Evolutionary conservation across 208 protist genomes (phyloP), one percentile per base, ranked within the genome.

Genomic region (Wallacemonas sp.): DNA sequence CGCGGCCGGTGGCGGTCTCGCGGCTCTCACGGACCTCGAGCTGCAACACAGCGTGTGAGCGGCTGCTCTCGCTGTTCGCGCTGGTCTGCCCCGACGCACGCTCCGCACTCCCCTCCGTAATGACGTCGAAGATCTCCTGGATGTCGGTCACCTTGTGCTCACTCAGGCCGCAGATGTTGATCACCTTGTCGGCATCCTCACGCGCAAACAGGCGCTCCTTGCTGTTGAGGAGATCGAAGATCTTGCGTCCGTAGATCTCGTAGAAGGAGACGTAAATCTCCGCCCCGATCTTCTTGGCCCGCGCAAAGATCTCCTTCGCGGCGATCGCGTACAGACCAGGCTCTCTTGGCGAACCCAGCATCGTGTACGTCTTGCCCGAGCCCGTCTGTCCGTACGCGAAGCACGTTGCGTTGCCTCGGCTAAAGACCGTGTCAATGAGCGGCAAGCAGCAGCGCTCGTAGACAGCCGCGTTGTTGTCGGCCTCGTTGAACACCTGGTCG

Each of bases 341-440:
- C 62, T 96, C 80, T 47, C 82, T 75, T 58, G 71, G 52, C 19
- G 92, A 94, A 27, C 96, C 95, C 11, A 98, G 80, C 95, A 98
- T 98, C 47, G 90, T 96, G 76, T 87, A 76, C 49, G 83, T 98
- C 81, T 99, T 98, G 38, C 97, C 97, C 30, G 81, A 90, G 30
- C 96, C 97, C n/a, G 97, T 99, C 69, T 99, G 97, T 23, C 98
- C 98, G 69, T 99, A 99, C 19, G 97, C 96, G 78, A 99, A 99
- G 72, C 96, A 98, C 11, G 98, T 99, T 2, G 96, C 98, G 32
- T 97, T 97, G 33, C 96, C 97, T 46, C 95, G 74, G 47, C 85
- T 88, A 71, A 99, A 98, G 6, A 99, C 90, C n/a, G 92, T 96
- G 43, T 98, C 91, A 32, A 99, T 89, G 2, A 99, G 84, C 26